Evolutionary conservation across 192 early-diverging fungal genomes (phyloP).

Genomic region (Coemansia interrupta): DNA sequence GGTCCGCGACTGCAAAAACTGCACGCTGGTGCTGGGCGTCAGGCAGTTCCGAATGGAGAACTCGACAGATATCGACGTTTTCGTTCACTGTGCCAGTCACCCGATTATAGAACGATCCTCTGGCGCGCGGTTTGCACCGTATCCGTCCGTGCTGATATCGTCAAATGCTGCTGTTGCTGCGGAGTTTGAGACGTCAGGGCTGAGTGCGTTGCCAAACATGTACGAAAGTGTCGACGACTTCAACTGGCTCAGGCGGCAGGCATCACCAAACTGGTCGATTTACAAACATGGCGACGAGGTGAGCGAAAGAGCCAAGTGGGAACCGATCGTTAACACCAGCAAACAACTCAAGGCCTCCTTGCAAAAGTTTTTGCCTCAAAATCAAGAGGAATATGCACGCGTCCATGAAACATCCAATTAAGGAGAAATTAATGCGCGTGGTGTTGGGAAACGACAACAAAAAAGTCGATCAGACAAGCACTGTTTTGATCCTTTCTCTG

Average conservation of each 20-base stretch:
- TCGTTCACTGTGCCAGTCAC: slow-evolving; percentile 67
- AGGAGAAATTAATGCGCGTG: too few relatives aligned
- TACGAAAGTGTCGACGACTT: slow-evolving; percentile 81
- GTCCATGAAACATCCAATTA: too few relatives aligned
- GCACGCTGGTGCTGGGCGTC: slow-evolving; percentile 64
- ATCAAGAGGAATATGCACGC: too few relatives aligned
- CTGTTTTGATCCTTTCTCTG: too few relatives aligned
- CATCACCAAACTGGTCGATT: slow-evolving; percentile 71
- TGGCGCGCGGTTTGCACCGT: slow-evolving; percentile 66
- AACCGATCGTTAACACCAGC: too few relatives aligned
- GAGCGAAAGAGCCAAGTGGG: too few relatives aligned
- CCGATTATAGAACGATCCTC: slow-evolving; percentile 86
- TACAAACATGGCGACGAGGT: neutral
- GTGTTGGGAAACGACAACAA: neutral
- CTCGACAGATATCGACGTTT: slow-evolving; percentile 59
- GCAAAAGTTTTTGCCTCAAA: too few relatives aligned
- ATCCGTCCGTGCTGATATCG: slow-evolving; percentile 34
- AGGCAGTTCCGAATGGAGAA: slow-evolving; percentile 87
- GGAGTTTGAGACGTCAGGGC: slow-evolving; percentile 1
- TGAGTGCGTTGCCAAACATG: slow-evolving; percentile 32
- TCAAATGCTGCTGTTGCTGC: slow-evolving; percentile 20
- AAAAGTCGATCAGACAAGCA: too few relatives aligned
- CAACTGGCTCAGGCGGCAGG: slow-evolving; percentile 79
- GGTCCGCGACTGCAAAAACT: slow-evolving; percentile 61
- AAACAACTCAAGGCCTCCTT: too few relatives aligned